These are phyloP conservation scores for Lodderomyces theae DNA, from an alignment of 1,139 yeast species.

Conservation along the genomic window DNA sequence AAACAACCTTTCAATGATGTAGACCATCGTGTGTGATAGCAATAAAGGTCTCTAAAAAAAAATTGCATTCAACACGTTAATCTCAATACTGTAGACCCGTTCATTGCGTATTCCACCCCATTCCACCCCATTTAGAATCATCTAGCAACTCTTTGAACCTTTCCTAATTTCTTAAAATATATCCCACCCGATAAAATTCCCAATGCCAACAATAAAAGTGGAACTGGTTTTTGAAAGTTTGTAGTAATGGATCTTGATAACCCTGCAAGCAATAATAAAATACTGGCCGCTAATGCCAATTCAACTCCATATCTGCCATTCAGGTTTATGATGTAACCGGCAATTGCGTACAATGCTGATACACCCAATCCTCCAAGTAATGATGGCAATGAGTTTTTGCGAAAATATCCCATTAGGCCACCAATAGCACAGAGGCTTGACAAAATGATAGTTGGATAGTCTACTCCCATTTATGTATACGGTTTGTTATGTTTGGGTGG, in stretches of 20 bases:
- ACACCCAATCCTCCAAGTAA: conserved; percentile 73
- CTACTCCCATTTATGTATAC: conserved; percentile 34
- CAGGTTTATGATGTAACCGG: conserved; percentile 72
- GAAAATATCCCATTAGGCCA: conserved; percentile 67
- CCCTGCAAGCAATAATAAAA: conserved; percentile 65
- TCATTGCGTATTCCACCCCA: too few species aligned
- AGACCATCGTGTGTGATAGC: too few species aligned
- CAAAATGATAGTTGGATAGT: conserved; percentile 75
- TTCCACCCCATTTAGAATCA: too few species aligned
- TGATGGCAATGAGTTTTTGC: conserved; percentile 77
- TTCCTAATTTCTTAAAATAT: conserved; percentile 65
- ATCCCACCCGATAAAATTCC: conserved; percentile 71
- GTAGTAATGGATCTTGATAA: conserved; percentile 62
- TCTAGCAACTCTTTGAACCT: conserved; percentile 42
- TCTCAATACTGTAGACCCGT: too few species aligned
- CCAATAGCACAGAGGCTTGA: conserved; percentile 74
- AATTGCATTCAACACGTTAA: too few species aligned
- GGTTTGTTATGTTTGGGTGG: too few species aligned
- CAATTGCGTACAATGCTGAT: conserved; percentile 65
- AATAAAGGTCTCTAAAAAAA: too few species aligned
- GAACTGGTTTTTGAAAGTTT: conserved; percentile 68
- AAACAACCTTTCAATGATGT: too few species aligned
- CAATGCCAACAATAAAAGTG: conserved; percentile 60
- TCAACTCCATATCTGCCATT: conserved; percentile 81
- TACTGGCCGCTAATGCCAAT: conserved; percentile 70